Percentiles rank a stretch among this genome's conserved stretches.
These are phyloP conservation scores for Erigeron philadelphicus DNA, from an alignment of 140 eudicot genomes.

Conservation along the genomic window DNA sequence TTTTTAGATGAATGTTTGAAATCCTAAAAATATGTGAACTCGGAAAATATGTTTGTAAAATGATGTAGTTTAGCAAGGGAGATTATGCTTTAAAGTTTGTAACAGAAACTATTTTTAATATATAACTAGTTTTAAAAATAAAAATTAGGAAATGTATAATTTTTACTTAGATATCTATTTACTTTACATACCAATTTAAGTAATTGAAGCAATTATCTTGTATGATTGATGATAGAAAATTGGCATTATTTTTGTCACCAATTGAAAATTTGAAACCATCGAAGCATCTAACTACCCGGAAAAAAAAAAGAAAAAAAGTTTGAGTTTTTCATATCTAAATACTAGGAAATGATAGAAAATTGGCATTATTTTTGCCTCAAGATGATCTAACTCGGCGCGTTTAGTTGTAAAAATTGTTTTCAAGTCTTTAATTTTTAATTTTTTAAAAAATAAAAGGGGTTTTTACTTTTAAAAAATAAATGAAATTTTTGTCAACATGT, in stretches of 20 bases:
- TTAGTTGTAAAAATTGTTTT: no score
- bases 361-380: no score
- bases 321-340: no score
- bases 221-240: neutral
- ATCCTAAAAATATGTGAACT: neutral
- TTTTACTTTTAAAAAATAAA: no score
- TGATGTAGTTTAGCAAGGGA: neutral
- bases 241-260: neutral
- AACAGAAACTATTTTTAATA: neutral
- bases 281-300: neutral
- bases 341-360: no score
- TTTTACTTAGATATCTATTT: neutral
- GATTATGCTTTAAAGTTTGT: neutral
- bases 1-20: neutral
- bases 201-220: neutral
- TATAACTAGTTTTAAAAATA: neutral
- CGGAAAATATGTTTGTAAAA: neutral
- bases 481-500: no score
- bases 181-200: neutral
- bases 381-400: no score
- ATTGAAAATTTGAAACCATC: neutral
- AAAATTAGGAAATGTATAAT: neutral
- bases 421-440: no score
- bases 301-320: no score
- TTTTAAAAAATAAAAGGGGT: no score